Evolutionary conservation across 306 rosid genomes (phyloP).

Genomic region (Prunus davidiana): DNA sequence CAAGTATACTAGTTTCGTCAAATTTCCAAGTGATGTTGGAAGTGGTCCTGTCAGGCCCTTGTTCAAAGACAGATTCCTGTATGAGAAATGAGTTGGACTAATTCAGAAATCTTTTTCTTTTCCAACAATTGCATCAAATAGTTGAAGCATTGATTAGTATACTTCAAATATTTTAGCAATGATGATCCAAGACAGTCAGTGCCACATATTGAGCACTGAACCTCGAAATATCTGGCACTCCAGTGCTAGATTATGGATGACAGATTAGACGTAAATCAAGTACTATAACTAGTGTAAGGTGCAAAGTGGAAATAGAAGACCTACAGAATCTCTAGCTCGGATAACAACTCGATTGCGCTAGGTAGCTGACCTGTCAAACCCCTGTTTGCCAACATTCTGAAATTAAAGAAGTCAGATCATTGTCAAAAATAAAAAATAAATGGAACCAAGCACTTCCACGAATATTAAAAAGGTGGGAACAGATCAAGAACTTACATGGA

Average conservation of each 20-base stretch:
- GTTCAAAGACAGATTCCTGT: conserved; percentile 52
- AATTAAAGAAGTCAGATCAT: background rate
- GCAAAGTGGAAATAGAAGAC: conserved; percentile 7
- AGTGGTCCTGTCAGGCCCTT: conserved; percentile 42
- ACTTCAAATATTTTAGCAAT: background rate
- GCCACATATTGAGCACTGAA: background rate
- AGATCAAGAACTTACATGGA: conserved; percentile 14
- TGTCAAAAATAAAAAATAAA: background rate
- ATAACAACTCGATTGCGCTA: conserved; percentile 40
- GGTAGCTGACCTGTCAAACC: conserved; percentile 38
- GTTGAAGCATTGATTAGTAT: background rate
- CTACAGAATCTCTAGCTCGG: conserved; percentile 42
- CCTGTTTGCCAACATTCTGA: conserved; percentile 33
- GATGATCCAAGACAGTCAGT: background rate
- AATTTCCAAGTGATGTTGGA: conserved; percentile 34
- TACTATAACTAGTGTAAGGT: background rate
- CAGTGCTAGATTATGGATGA: background rate
- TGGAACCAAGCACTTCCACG: background rate
- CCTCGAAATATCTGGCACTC: background rate
- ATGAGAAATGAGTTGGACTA: background rate
- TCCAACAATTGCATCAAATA: background rate
- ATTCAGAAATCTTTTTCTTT: background rate
- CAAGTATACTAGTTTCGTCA: conserved; percentile 27
- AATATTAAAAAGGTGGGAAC: background rate
- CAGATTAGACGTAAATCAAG: background rate